phyloP scores from a whole-genome alignment of 805 yeast species.

The Cyberlindnera maritima region DNA sequence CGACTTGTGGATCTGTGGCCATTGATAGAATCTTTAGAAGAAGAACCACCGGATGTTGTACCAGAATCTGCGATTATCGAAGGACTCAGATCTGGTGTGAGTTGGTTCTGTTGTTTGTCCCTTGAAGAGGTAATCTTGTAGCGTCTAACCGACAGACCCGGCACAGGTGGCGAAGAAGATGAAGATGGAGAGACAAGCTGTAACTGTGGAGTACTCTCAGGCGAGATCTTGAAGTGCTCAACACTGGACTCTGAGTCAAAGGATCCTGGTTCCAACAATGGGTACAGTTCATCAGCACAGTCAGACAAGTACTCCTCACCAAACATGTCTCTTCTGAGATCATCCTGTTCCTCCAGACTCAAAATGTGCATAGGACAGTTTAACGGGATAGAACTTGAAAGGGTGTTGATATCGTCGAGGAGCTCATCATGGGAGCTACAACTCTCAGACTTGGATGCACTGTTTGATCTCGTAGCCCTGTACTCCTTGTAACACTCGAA shows the following conservation, averaged over 20 bases:
- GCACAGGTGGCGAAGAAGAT: not conserved
- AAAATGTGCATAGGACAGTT: slow-evolving; percentile 7
- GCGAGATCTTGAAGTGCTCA: not conserved
- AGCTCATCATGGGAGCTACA: not conserved
- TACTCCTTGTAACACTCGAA: slow-evolving; percentile 1
- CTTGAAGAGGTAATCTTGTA: not conserved
- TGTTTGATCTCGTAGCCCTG: not conserved
- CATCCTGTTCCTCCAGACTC: slow-evolving; percentile 5
- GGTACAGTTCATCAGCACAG: not conserved
- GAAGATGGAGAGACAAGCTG: not conserved
- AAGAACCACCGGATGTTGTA: not conserved
- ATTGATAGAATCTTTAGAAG: not conserved
- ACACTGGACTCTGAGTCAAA: not conserved
- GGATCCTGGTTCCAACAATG: not conserved
- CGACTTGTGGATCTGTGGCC: not conserved
- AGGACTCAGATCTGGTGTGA: not conserved
- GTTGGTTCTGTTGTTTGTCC: not conserved
- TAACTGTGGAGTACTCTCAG: not conserved
- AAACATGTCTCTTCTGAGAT: slow-evolving; percentile 6
- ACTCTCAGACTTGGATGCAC: not conserved
- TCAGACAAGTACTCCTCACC: not conserved
- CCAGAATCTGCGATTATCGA: not conserved
- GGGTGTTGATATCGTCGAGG: not conserved
- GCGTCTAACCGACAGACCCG: not conserved
- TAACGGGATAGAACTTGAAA: not conserved